Percentiles rank a stretch among this genome's conserved stretches.
Conservation (phyloP, 768 basidiomycete species). For the Cytidiella melzeri region DNA sequence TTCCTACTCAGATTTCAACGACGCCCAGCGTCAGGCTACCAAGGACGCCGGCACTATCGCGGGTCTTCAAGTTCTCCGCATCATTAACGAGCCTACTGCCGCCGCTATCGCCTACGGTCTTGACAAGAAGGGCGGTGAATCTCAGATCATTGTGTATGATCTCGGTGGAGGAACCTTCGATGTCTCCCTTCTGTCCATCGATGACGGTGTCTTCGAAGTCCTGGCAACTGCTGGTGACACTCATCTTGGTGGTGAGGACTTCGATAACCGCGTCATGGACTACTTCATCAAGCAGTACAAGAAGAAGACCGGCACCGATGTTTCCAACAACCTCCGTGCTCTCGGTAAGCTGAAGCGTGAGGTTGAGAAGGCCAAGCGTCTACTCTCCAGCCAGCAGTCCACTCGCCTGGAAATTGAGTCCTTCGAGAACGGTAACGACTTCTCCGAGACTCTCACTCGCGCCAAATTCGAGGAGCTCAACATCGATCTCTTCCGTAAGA, state of each 20-base stretch:
- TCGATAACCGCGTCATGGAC: conserved; percentile 68
- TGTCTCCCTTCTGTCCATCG: conserved; percentile 49
- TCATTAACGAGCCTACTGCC: conserved; percentile 46
- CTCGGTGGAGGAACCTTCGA: conserved; percentile 56
- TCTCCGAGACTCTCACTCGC: conserved; percentile 93
- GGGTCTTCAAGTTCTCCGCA: conserved; percentile 39
- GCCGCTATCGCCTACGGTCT: conserved; percentile 45
- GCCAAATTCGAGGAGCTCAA: conserved; percentile 99
- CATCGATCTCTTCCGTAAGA: conserved; percentile 99
- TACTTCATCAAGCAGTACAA: conserved; percentile 64
- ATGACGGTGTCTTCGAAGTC: conserved; percentile 55
- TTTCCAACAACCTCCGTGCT: conserved; percentile 53
- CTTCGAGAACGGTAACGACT: conserved; percentile 95
- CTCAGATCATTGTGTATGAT: conserved; percentile 53
- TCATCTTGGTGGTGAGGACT: conserved; percentile 40
- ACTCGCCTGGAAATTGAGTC: conserved; percentile 92
- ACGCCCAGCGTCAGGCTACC: conserved; percentile 98
- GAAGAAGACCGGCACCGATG: conserved; percentile 57
- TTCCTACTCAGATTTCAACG: conserved; percentile 74
- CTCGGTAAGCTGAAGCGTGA: conserved; percentile 66
- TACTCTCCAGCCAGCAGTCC: conserved; percentile 81
- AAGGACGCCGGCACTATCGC: conserved; percentile 59
- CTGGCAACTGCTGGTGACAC: conserved; percentile 59
- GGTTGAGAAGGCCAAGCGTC: conserved; percentile 70
- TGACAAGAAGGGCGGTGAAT: conserved; percentile 40